phyloP scores from a whole-genome alignment of 495 filamentous ascomycete genomes.

The Penicillium simplicissimum region DNA sequence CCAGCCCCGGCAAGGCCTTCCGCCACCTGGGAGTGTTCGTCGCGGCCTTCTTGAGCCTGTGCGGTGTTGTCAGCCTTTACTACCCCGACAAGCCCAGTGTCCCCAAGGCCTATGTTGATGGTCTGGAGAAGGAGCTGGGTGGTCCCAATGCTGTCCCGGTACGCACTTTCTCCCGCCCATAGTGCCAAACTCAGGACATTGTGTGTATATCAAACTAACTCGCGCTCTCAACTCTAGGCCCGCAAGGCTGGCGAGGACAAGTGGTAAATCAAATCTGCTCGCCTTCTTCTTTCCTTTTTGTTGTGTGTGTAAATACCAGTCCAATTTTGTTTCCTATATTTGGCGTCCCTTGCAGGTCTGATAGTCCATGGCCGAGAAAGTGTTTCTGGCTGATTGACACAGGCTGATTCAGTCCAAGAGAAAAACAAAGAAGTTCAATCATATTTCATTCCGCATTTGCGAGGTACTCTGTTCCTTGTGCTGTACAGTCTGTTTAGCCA shows the following conservation, averaged over 20 bases:
- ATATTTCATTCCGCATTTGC: not conserved
- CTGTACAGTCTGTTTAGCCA: no score
- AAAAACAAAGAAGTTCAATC: slow-evolving; percentile 16
- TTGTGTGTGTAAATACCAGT: slow-evolving; percentile 50
- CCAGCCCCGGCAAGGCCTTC: slow-evolving; percentile 67
- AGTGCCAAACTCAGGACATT: not conserved
- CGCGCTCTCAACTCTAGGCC: slow-evolving; percentile 32
- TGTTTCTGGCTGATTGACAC: slow-evolving; percentile 16
- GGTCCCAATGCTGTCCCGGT: slow-evolving; percentile 56
- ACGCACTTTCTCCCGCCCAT: slow-evolving; percentile 15
- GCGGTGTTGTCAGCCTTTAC: slow-evolving; percentile 64
- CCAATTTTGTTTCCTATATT: slow-evolving; percentile 37
- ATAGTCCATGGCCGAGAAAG: slow-evolving; percentile 25
- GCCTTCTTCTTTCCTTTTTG: slow-evolving; percentile 23
- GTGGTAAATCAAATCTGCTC: slow-evolving; percentile 36
- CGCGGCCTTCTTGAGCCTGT: slow-evolving; percentile 65
- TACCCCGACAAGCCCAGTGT: slow-evolving; percentile 86
- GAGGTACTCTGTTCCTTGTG: not conserved
- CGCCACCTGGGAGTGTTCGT: slow-evolving; percentile 77
- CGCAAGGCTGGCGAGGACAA: slow-evolving; percentile 45
- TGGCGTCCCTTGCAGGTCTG: slow-evolving; percentile 36
- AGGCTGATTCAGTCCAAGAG: slow-evolving; percentile 15
- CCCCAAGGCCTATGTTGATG: slow-evolving; percentile 78
- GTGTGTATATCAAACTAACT: not conserved
- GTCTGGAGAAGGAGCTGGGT: slow-evolving; percentile 83